Evolutionary conservation across 768 basidiomycete genomes (phyloP).

Genomic region (Rhodotorula graminis): DNA sequence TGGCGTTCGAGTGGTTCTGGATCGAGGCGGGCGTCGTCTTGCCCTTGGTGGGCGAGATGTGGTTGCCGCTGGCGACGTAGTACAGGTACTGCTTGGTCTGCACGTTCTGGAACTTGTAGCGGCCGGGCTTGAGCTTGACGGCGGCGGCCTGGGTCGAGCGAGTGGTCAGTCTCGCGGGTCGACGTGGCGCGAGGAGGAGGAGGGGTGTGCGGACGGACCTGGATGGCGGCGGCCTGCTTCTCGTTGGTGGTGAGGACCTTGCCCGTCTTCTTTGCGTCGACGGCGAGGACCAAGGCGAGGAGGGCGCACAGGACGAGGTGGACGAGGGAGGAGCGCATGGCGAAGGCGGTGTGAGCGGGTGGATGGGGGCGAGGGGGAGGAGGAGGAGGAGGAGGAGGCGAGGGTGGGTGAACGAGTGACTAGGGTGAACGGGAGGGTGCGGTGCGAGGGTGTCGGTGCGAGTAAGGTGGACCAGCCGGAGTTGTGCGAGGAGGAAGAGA

Average conservation of each 20-base stretch:
- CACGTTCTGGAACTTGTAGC: conserved; percentile 31
- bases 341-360: not conserved
- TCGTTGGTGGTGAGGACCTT: conserved; percentile 20
- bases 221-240: conserved; percentile 17
- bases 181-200: too few species aligned
- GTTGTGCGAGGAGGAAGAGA: not conserved
- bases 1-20: not conserved
- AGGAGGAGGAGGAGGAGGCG: not conserved
- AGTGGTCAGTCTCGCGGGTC: not conserved
- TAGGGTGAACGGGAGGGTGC: not conserved
- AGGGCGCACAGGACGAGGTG: not conserved
- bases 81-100: conserved; percentile 18
- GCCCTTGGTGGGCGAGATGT: conserved; percentile 26
- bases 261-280: conserved; percentile 18
- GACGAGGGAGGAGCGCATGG: not conserved
- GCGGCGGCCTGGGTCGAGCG: conserved; percentile 25
- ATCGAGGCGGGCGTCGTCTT: not conserved
- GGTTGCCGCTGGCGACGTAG: conserved; percentile 17
- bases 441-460: not conserved
- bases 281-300: not conserved
- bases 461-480: not conserved
- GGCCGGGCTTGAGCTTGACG: conserved; percentile 19
- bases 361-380: not conserved
- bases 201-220: not conserved
- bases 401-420: not conserved